phyloP scores from a whole-genome alignment of 495 filamentous ascomycete species.

The Thermothielavioides terrestris region DNA sequence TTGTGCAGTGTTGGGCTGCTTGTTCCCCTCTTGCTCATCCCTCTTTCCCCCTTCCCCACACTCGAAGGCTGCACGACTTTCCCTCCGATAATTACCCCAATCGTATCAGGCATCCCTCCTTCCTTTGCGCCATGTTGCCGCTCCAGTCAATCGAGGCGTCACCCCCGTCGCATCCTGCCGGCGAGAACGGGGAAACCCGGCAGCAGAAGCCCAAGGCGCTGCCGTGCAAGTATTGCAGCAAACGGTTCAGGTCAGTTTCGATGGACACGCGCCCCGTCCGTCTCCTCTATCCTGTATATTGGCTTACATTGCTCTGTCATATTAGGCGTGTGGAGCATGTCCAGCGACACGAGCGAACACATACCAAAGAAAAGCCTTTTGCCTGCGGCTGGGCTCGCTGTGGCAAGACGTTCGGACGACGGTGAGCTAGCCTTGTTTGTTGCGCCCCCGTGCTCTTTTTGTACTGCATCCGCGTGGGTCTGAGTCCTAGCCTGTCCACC shows the following conservation, averaged over 20 bases:
- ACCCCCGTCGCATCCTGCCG: constrained; percentile 31
- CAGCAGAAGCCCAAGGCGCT: constrained; percentile 47
- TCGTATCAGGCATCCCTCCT: constrained; percentile 17
- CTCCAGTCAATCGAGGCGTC: constrained; percentile 43
- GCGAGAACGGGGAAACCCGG: constrained; percentile 39
- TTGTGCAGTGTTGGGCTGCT: constrained; percentile 13
- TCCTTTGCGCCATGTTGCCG: constrained; percentile 35
- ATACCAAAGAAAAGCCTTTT: constrained; percentile 55
- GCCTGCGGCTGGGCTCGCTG: constrained; percentile 44
- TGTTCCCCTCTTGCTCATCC: constrained; percentile 1
- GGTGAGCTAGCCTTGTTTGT: constrained; percentile 30
- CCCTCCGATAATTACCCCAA: constrained; percentile 33
- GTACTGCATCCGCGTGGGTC: constrained; percentile 2
- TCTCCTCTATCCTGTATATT: constrained; percentile 26
- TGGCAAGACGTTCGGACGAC: constrained; percentile 50
- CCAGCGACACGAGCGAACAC: constrained; percentile 52
- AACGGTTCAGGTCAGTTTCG: constrained; percentile 44
- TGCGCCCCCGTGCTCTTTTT: background rate
- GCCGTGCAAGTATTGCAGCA: constrained; percentile 48
- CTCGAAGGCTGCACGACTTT: constrained; percentile 3
- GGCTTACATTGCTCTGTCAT: constrained; percentile 35
- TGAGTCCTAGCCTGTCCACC: background rate
- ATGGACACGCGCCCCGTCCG: constrained; percentile 11
- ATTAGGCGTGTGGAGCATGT: constrained; percentile 52
- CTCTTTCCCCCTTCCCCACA: constrained; percentile 18